These are phyloP conservation scores for Nemania serpens DNA, from an alignment of 2,329 filamentous ascomycete genomes.

Conservation along the genomic window DNA sequence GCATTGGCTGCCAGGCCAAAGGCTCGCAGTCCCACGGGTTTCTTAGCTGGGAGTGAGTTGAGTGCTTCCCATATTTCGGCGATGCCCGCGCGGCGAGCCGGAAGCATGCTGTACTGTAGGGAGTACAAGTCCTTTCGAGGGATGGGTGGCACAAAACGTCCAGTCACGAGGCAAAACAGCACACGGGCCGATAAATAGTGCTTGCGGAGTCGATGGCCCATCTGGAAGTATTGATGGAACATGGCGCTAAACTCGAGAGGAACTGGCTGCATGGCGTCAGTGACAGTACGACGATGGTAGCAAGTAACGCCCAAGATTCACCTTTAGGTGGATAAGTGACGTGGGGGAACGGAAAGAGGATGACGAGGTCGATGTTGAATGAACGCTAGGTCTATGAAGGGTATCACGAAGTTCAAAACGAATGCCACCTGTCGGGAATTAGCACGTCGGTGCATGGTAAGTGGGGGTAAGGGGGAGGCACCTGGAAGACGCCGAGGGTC, in stretches of 20 bases:
- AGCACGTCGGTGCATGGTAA: not conserved
- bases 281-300: not conserved
- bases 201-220: conserved; percentile 87
- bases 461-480: conserved; percentile 43
- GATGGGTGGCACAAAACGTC: conserved; percentile 92
- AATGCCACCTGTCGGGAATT: conserved; percentile 67
- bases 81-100: conserved; percentile 77
- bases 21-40: conserved; percentile 42
- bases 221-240: conserved; percentile 97
- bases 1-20: conserved; percentile 30
- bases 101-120: conserved; percentile 97
- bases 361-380: conserved; percentile 37
- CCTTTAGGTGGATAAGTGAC: conserved; percentile 86
- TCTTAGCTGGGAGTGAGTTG: conserved; percentile 55
- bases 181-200: conserved; percentile 93
- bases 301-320: conserved; percentile 44
- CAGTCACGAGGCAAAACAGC: conserved; percentile 83
- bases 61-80: conserved; percentile 83
- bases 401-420: conserved; percentile 87
- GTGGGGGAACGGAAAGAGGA: conserved; percentile 58
- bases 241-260: conserved; percentile 90
- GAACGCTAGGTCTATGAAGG: conserved; percentile 53
- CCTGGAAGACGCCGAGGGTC: conserved; percentile 88
- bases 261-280: conserved; percentile 65
- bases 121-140: conserved; percentile 94